Evolutionary conservation across 208 protist species (phyloP).

Genomic region (Leishmania guyanensis): DNA sequence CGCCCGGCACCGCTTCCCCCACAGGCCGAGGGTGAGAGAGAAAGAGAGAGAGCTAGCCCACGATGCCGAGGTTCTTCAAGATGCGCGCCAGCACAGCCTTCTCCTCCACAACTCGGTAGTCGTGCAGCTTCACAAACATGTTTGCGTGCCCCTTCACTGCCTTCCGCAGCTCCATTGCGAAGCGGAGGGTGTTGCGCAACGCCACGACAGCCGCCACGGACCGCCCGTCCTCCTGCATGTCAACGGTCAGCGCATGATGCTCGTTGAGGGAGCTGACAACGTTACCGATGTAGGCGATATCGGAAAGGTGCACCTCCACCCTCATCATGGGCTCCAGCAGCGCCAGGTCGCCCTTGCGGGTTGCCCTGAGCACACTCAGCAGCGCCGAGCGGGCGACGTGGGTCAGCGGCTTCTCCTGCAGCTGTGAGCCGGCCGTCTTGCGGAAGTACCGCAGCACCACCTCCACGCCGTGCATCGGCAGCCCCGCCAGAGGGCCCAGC

Average conservation of each 20-base stretch:
- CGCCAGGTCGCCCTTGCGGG: conserved; percentile 38
- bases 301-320: conserved; percentile 85
- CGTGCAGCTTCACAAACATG: conserved; percentile 65
- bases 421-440: conserved; percentile 47
- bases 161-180: conserved; percentile 88
- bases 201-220: conserved; percentile 76
- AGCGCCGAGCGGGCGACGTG: conserved; percentile 58
- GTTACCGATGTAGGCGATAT: conserved; percentile 67
- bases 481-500: conserved; percentile 67
- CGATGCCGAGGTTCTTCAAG: conserved; percentile 82
- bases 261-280: conserved; percentile 83
- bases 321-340: conserved; percentile 90
- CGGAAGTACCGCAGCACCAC: conserved; percentile 63
- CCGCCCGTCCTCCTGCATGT: conserved; percentile 80
- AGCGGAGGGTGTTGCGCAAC: conserved; percentile 83
- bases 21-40: not conserved
- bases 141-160: conserved; percentile 89
- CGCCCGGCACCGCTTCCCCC: not conserved
- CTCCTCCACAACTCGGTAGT: conserved; percentile 81
- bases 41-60: conserved; percentile 19
- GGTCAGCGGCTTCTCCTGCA: conserved; percentile 49
- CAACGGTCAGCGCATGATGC: conserved; percentile 74
- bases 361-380: conserved; percentile 43
- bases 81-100: conserved; percentile 74
- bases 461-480: conserved; percentile 77